These are phyloP conservation scores for Plasmodium fragile DNA, from an alignment of 169 alveolate species.

Conservation along the genomic window DNA sequence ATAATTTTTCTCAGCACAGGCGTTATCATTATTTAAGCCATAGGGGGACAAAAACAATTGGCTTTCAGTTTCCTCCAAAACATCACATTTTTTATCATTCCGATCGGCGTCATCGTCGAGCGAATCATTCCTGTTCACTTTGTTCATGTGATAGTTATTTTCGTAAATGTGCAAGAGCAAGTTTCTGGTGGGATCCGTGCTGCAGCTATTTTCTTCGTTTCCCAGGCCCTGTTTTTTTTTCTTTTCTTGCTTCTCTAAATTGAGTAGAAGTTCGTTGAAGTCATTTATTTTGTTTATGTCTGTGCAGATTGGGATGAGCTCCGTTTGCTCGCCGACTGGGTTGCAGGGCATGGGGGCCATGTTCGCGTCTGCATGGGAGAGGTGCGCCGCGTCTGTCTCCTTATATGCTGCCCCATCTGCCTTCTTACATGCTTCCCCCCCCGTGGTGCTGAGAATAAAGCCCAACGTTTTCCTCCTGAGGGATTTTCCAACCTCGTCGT, in stretches of 20 bases:
- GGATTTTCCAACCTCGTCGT: neutral
- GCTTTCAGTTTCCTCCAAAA: neutral
- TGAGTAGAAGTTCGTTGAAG: slow-evolving; percentile 3
- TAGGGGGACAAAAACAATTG: neutral
- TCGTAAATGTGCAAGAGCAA: slow-evolving; percentile 24
- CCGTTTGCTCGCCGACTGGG: slow-evolving; percentile 14
- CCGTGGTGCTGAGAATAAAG: neutral
- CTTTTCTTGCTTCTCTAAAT: slow-evolving; percentile 24
- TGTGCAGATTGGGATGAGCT: neutral
- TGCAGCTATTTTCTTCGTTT: neutral
- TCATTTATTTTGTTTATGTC: slow-evolving; percentile 38
- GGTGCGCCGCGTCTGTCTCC: neutral
- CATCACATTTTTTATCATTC: slow-evolving; percentile 17
- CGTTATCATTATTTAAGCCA: neutral
- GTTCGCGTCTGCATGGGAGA: neutral
- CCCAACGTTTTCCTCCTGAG: neutral
- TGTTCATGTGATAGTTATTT: slow-evolving; percentile 14
- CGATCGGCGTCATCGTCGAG: neutral
- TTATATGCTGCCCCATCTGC: neutral
- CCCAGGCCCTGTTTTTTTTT: neutral
- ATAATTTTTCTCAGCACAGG: neutral
- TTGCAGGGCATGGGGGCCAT: neutral
- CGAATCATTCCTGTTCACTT: neutral
- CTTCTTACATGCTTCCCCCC: neutral
- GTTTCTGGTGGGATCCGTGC: slow-evolving; percentile 1